These are phyloP conservation scores for Allodekkera sacchari DNA, from an alignment of 805 yeast genomes.

Conservation along the genomic window DNA sequence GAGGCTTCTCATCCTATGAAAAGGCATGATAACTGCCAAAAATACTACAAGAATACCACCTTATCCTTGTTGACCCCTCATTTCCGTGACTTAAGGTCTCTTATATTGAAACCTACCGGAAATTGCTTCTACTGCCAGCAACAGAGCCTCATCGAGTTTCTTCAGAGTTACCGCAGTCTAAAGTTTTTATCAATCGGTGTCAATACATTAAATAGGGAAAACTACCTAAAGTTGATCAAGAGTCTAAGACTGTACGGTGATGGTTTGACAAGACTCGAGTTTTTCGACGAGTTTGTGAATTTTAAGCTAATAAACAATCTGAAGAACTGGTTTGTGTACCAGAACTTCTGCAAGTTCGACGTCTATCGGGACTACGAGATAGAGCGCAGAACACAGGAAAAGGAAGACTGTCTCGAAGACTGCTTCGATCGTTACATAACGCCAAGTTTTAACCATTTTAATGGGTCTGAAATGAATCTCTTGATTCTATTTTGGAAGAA, in stretches of 20 bases:
- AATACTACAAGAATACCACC: slow-evolving; percentile 4
- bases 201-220: slow-evolving; percentile 11
- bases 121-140: slow-evolving; percentile 22
- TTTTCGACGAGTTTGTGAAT: slow-evolving; percentile 17
- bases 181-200: slow-evolving; percentile 11
- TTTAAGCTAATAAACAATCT: slow-evolving; percentile 12
- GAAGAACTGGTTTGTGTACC: slow-evolving; percentile 19
- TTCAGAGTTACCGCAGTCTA: slow-evolving; percentile 6
- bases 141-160: slow-evolving; percentile 9
- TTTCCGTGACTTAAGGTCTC: slow-evolving; percentile 10
- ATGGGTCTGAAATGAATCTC: slow-evolving; percentile 10
- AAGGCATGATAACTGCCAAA: slow-evolving; percentile 7
- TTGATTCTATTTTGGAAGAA: slow-evolving; percentile 18
- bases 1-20: slow-evolving; percentile 20
- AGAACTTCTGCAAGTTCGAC: slow-evolving; percentile 14
- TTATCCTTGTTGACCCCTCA: slow-evolving; percentile 11
- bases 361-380: slow-evolving; percentile 10
- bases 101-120: slow-evolving; percentile 18
- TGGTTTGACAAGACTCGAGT: slow-evolving; percentile 9
- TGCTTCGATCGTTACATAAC: slow-evolving; percentile 13
- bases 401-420: too few relatives aligned
- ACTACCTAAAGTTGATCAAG: slow-evolving; percentile 5
- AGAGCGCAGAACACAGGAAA: slow-evolving; percentile 14
- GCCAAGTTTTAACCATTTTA: slow-evolving; percentile 13
- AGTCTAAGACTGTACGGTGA: slow-evolving; percentile 4